Conservation (phyloP, 106 monocot species). For the Acanthochlamys bracteata region DNA sequence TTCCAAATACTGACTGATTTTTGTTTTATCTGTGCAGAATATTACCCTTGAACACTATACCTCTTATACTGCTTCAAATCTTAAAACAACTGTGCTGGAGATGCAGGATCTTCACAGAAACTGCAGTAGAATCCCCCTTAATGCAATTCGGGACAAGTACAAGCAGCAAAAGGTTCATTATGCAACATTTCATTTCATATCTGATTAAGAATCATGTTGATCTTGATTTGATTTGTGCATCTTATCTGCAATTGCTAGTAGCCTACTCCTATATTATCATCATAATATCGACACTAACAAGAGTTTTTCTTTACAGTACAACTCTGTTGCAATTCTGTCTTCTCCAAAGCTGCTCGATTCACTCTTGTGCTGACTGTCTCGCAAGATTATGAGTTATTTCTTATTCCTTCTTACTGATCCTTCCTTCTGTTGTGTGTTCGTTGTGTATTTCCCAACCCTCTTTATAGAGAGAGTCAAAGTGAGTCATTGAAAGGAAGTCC, state of each 20-base stretch:
- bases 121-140: slow-evolving; percentile 39
- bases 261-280: too few species aligned
- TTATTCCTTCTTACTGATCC: too few species aligned
- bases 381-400: not conserved
- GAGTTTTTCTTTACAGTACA: slow-evolving; percentile 12
- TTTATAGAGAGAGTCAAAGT: too few species aligned
- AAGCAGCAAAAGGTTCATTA: slow-evolving; percentile 39
- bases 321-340: slow-evolving; percentile 24
- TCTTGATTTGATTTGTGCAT: too few species aligned
- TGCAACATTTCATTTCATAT: too few species aligned
- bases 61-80: slow-evolving; percentile 51
- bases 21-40: slow-evolving; percentile 34
- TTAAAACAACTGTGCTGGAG: slow-evolving; percentile 31
- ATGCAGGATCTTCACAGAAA: slow-evolving; percentile 70
- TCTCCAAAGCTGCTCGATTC: slow-evolving; percentile 14
- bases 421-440: too few species aligned
- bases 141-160: slow-evolving; percentile 76
- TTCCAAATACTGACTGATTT: not conserved
- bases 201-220: too few species aligned
- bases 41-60: slow-evolving; percentile 66
- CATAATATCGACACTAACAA: too few species aligned
- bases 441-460: too few species aligned
- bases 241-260: too few species aligned
- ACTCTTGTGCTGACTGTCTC: slow-evolving; percentile 4
- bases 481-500: too few species aligned